Evolutionary conservation across 345 rosid species (phyloP), one percentile per base, ranked within the genome.

Genomic region (Eucalyptus dawsonii): DNA sequence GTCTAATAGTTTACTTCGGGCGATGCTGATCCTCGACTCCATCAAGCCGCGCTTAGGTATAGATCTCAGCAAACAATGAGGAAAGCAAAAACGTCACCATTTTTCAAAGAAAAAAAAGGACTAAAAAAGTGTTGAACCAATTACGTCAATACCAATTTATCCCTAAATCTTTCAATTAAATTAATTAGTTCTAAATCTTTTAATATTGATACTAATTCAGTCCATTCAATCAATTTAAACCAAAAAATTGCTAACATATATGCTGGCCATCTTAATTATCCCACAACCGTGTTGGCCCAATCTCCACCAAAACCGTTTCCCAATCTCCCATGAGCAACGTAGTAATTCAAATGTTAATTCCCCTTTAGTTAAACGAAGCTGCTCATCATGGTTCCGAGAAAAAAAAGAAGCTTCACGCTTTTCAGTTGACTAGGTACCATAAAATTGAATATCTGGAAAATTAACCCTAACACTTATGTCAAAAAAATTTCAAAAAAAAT

Each of bases 231-330:
- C 24, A 53, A 53, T 53, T 1, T 53, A 53, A 53, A 4, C 2
- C 1, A 0, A 4, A 19, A 53, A 53, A 53, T 53, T 53, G 1
- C 2, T 19, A 53, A 19, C 24, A 3, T 19, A 53, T 0, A 19
- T 53, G 1, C 2, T 0, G 2, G 2, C 5, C 5, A 9, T 19
- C 58, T 0, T 19, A 53, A 53, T 8, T 53, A 53, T 53, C 24
- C 10, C 58, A 53, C 24, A 8, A 53, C 1, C 58, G 0, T 8
- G 24, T 53, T 53, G 11, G 4, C n/a, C 67, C 67, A 60, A 5
- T 60, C 67, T 60, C 7, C n/a, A 25, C 14, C 29, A 25, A 25
- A 58, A 11, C 29, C n/a, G 2, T 25, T 58, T 1, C n/a, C 7
- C 65, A 58, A 58, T 58, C 27, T 25, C 65, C 67, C 67, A 25